These are phyloP conservation scores for Fusarium sp. DNA, from an alignment of 2,329 filamentous ascomycete genomes.

Conservation along the genomic window DNA sequence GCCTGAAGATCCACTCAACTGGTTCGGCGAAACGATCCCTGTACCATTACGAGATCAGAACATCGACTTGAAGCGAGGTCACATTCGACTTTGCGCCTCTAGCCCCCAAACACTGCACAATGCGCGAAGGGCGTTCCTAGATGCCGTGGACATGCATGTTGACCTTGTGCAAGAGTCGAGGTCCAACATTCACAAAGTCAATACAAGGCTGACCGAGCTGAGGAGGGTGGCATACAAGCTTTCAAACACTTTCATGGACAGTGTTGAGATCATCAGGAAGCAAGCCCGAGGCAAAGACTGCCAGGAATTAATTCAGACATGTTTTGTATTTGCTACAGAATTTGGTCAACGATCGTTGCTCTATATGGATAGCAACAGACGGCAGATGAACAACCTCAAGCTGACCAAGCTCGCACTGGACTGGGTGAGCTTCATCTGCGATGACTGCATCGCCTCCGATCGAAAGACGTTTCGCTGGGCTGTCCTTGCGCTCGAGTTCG, in stretches of 20 bases:
- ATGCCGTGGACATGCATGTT: constrained; percentile 83
- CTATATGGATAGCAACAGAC: constrained; percentile 94
- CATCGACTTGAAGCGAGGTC: constrained; percentile 86
- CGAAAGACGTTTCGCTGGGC: constrained; percentile 98
- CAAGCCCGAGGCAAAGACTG: constrained; percentile 88
- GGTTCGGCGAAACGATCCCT: constrained; percentile 82
- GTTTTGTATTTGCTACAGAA: constrained; percentile 98
- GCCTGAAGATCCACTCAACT: constrained; percentile 81
- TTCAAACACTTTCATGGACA: constrained; percentile 98
- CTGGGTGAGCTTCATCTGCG: constrained; percentile 98
- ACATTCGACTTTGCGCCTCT: constrained; percentile 88
- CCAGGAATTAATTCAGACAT: constrained; percentile 96
- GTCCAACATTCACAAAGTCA: constrained; percentile 93
- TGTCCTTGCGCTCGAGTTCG: constrained; percentile 93
- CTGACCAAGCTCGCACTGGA: constrained; percentile 92
- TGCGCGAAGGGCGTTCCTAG: constrained; percentile 81
- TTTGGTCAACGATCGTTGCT: constrained; percentile 95
- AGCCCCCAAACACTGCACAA: constrained; percentile 83
- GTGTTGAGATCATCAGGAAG: constrained; percentile 89
- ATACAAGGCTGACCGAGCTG: constrained; percentile 90
- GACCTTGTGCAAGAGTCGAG: constrained; percentile 92
- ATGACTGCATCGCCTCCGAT: constrained; percentile 94
- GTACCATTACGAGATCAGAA: constrained; percentile 80
- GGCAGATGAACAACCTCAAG: constrained; percentile 97
- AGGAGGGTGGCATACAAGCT: constrained; percentile 96